Evolutionary conservation across 352 stramenopile species (phyloP).

Genomic region (Bremia lactucae): DNA sequence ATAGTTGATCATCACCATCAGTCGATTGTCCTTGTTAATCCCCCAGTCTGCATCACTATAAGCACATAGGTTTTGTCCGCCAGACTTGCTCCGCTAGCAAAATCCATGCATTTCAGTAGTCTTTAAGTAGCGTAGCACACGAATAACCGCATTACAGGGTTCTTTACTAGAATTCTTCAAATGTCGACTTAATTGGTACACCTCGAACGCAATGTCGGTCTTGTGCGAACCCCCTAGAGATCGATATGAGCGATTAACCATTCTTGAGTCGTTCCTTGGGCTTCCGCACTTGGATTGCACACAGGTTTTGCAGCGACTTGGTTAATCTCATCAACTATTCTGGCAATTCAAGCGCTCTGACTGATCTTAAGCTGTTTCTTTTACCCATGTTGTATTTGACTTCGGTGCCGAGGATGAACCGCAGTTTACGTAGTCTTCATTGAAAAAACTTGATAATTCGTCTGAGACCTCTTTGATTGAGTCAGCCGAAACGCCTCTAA

Average conservation of each 20-base stretch:
- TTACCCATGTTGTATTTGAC: not conserved
- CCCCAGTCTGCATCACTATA: too few species aligned
- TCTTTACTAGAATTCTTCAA: too few species aligned
- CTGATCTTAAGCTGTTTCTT: not conserved
- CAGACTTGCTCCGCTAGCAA: too few species aligned
- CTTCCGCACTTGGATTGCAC: not conserved
- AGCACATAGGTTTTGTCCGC: too few species aligned
- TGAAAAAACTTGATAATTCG: not conserved
- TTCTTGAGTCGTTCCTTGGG: not conserved
- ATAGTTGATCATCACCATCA: too few species aligned
- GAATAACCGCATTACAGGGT: too few species aligned
- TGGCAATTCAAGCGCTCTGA: not conserved
- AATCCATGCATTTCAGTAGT: not conserved
- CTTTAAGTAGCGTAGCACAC: not conserved
- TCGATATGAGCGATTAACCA: not conserved
- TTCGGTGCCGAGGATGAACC: not conserved
- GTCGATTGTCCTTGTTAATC: too few species aligned
- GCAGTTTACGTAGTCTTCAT: not conserved
- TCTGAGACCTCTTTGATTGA: not conserved
- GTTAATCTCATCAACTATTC: not conserved
- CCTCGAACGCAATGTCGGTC: not conserved
- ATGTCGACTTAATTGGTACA: too few species aligned
- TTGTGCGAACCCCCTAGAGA: not conserved
- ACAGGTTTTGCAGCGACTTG: not conserved
- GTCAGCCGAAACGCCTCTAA: not conserved